A percentile compares a stretch with the other conserved stretches of the same genome.
Conservation (phyloP, 176 grass and related monocot species). For the Miscanthus lutarioriparius region DNA sequence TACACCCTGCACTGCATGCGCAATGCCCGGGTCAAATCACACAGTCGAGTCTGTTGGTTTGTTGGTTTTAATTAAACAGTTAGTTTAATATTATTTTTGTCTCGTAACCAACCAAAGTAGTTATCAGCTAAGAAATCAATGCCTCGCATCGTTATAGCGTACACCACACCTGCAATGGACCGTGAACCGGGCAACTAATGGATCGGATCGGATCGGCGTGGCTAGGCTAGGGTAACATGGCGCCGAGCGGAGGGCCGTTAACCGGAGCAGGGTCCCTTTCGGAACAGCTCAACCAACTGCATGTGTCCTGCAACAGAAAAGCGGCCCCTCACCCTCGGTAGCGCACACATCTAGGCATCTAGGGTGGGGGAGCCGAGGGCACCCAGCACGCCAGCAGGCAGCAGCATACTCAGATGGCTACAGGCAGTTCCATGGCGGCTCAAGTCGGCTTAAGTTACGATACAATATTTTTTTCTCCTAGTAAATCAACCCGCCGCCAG, state of each 20-base stretch:
- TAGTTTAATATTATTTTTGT: too few species aligned
- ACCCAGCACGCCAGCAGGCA: neutral
- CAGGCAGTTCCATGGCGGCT: conserved; percentile 44
- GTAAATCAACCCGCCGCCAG: too few species aligned
- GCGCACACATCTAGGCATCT: neutral
- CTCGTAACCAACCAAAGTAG: too few species aligned
- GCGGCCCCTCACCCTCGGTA: neutral
- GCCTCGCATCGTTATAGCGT: too few species aligned
- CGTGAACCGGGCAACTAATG: neutral
- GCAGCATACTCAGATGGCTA: conserved; percentile 36
- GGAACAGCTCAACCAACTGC: conserved; percentile 31
- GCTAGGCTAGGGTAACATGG: conserved; percentile 27
- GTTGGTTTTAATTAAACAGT: too few species aligned
- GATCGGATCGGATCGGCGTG: neutral
- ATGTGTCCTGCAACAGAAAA: neutral
- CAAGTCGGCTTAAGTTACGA: too few species aligned
- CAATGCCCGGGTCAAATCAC: neutral
- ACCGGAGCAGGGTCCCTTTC: neutral
- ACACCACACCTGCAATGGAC: neutral
- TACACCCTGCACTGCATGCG: too few species aligned
- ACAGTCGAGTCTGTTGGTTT: too few species aligned
- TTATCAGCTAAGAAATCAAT: too few species aligned
- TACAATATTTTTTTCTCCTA: too few species aligned
- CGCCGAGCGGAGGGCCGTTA: neutral
- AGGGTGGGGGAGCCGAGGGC: neutral